Evolutionary conservation across 108 stramenopile genomes (phyloP).

Genomic region (Cyclotella distinguenda): DNA sequence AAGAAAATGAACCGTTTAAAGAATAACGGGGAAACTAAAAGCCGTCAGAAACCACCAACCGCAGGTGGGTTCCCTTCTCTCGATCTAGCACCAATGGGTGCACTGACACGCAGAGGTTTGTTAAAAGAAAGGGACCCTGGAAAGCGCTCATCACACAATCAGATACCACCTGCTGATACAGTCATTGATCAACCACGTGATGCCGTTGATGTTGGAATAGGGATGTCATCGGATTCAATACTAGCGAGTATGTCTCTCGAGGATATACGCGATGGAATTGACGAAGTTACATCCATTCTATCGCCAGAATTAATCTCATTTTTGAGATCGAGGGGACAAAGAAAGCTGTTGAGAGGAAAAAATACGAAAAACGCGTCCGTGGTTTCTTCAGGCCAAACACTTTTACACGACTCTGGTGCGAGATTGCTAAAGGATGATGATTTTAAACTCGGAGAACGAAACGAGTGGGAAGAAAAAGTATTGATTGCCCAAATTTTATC

Average conservation of each 20-base stretch:
- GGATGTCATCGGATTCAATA: constrained; percentile 54
- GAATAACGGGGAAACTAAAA: too few relatives aligned
- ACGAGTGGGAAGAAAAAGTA: constrained; percentile 55
- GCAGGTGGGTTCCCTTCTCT: constrained; percentile 48
- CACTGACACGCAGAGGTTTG: constrained; percentile 37
- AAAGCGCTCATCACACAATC: neutral
- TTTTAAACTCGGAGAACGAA: constrained; percentile 30
- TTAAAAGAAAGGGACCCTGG: neutral
- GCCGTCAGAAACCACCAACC: constrained; percentile 16
- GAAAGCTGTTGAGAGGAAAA: constrained; percentile 16
- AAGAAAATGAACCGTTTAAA: constrained; percentile 40
- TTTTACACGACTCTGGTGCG: neutral
- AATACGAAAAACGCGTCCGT: constrained; percentile 6
- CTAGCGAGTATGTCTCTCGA: constrained; percentile 65
- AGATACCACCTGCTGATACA: neutral
- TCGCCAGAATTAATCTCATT: constrained; percentile 71
- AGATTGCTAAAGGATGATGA: constrained; percentile 1
- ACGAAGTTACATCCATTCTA: constrained; percentile 59
- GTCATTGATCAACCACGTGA: neutral
- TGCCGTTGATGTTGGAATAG: constrained; percentile 2
- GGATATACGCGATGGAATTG: constrained; percentile 59
- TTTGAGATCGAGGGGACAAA: constrained; percentile 50
- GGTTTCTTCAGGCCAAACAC: neutral
- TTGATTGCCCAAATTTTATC: constrained; percentile 60
- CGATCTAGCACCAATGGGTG: constrained; percentile 42